Conservation (phyloP, 2,329 filamentous ascomycete genomes). For the Colletotrichum graminicola region DNA sequence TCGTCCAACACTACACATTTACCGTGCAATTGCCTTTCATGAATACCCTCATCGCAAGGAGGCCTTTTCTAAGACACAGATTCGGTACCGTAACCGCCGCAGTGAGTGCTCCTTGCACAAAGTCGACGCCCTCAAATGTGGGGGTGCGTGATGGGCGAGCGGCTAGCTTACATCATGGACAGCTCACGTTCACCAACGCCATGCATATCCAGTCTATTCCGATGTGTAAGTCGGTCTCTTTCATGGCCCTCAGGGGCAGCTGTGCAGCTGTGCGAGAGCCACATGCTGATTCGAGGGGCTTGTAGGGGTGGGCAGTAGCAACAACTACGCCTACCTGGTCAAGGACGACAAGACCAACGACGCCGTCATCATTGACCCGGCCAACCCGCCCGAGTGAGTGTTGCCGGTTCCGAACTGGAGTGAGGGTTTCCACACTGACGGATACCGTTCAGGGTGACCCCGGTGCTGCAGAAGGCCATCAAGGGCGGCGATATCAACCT, state of each 20-base stretch:
- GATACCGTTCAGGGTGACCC: slow-evolving; percentile 62
- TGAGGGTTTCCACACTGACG: background rate
- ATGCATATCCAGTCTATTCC: slow-evolving; percentile 93
- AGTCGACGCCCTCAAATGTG: no score
- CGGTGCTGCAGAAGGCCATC: slow-evolving; percentile 79
- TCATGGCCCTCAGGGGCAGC: no score
- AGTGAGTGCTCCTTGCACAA: slow-evolving; percentile 46
- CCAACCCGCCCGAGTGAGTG: slow-evolving; percentile 80
- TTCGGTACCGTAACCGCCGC: slow-evolving; percentile 47
- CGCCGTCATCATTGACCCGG: slow-evolving; percentile 83
- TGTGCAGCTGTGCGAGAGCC: slow-evolving; percentile 37
- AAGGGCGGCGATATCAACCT: slow-evolving; percentile 81
- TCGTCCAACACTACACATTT: background rate
- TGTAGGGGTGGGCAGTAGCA: slow-evolving; percentile 78
- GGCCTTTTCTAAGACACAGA: slow-evolving; percentile 51
- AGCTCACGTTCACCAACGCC: slow-evolving; percentile 57
- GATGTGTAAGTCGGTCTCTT: slow-evolving; percentile 76
- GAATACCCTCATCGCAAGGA: slow-evolving; percentile 57
- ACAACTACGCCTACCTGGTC: slow-evolving; percentile 90
- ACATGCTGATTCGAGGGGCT: background rate
- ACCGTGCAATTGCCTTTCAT: slow-evolving; percentile 49
- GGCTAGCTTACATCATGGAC: slow-evolving; percentile 44
- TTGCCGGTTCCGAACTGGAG: background rate
- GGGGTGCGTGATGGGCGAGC: background rate
- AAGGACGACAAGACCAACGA: slow-evolving; percentile 83